These are phyloP conservation scores for Mycothermus thermophilus DNA, from an alignment of 495 filamentous ascomycete genomes.

Conservation along the genomic window DNA sequence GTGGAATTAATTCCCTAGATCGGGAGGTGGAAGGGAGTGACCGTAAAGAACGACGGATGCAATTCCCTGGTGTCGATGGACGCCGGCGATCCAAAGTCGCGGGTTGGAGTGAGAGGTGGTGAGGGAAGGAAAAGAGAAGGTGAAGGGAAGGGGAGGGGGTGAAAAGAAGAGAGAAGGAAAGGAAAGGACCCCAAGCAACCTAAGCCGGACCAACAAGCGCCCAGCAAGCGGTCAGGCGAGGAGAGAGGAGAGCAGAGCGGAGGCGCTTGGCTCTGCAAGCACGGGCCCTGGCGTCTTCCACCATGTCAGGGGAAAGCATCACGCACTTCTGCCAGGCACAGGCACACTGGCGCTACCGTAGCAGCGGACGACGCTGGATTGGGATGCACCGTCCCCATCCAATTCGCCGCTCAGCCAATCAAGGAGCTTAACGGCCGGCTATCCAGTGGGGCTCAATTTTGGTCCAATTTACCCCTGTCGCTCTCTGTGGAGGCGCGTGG, in stretches of 20 bases:
- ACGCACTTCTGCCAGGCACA: too few relatives aligned
- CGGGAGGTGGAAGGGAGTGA: constrained; percentile 20
- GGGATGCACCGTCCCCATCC: constrained; percentile 11
- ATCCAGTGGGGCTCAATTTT: constrained; percentile 13
- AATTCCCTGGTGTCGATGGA: constrained; percentile 9
- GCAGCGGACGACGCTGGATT: constrained; percentile 9
- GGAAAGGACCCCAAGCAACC: too few relatives aligned
- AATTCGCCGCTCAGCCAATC: constrained; percentile 7
- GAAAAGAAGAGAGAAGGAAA: neutral
- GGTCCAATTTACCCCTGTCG: constrained; percentile 4
- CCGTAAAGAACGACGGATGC: constrained; percentile 4
- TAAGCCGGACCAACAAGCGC: too few relatives aligned
- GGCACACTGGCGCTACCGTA: constrained; percentile 6
- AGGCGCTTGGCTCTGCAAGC: too few relatives aligned
- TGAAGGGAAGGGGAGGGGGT: constrained; percentile 7
- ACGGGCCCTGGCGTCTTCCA: constrained; percentile 1
- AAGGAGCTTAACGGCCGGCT: neutral
- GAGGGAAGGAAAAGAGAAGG: constrained; percentile 14
- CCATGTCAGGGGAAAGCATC: constrained; percentile 12
- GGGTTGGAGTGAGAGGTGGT: constrained; percentile 14
- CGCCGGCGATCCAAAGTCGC: too few relatives aligned
- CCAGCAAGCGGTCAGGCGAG: neutral
- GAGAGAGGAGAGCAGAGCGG: too few relatives aligned
- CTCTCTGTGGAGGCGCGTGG: too few relatives aligned
- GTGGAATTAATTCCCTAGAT: constrained; percentile 8